phyloP scores from a whole-genome alignment of 2,329 filamentous ascomycete genomes.

The Pseudodiploospora longispora region DNA sequence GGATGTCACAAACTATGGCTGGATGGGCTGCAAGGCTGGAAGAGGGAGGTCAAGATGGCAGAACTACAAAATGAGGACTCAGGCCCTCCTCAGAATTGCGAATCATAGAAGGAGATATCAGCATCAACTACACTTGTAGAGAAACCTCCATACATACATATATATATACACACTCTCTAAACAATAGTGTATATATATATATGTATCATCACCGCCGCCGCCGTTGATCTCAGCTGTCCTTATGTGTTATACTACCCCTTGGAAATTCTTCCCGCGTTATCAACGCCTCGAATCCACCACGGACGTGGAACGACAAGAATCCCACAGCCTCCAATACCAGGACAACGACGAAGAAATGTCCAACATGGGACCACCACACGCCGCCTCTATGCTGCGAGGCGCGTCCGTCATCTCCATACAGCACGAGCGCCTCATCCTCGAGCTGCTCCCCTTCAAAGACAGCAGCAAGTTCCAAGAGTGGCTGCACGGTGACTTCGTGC shows the following conservation, averaged over 20 bases:
- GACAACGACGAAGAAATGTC: not conserved
- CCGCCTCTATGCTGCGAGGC: not conserved
- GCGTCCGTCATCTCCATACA: conserved; percentile 18
- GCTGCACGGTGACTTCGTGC: conserved; percentile 23
- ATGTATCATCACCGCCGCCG: no score
- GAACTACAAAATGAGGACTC: no score
- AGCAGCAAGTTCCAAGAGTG: conserved; percentile 25
- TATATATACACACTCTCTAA: no score
- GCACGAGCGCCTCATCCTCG: conserved; percentile 30
- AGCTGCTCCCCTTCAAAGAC: conserved; percentile 30
- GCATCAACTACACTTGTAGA: no score
- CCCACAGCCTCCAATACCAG: not conserved
- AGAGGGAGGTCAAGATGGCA: no score
- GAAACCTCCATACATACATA: no score
- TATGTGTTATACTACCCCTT: not conserved
- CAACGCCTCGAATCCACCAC: not conserved
- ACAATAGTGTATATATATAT: no score
- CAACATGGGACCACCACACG: not conserved
- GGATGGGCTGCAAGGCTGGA: no score
- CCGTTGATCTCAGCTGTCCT: not conserved
- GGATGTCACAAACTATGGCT: no score
- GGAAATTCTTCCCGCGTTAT: not conserved
- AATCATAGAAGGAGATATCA: no score
- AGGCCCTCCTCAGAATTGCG: no score
- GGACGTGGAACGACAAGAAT: no score